Evolutionary conservation across 257 asterid species (phyloP), one percentile per base, ranked within the genome.

Genomic region (Datura wrightii): DNA sequence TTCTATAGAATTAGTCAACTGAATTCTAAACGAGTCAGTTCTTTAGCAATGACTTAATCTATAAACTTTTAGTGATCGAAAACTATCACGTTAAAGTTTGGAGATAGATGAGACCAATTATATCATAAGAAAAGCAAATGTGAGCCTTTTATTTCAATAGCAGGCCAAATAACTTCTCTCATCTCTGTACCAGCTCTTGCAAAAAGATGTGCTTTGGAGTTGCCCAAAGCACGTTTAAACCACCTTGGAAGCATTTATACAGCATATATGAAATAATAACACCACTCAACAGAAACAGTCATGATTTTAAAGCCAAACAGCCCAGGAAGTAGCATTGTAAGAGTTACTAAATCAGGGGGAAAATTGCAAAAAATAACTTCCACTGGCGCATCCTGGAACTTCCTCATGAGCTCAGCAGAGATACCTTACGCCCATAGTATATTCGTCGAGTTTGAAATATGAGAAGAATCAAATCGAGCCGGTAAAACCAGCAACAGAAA

Each of bases 71-170:
- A 24, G 1, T 13, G 58, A 53, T 50, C 4, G 14, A 4, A 53
- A 53, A 53, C 56, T 11, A 52, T 5, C 4, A 52, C 24, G 8
- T 15, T 56, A 24, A 56, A 8, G 62, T 56, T 56, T 56, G 81
- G 55, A 52, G 60, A 71, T 62, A 69, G 74, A 31, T 66, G 82
- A 54, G 82, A 71, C 82, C 14, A 16, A 19, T 70, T 42, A 84
- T 83, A 72, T 36, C 52, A 50, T 53, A 52, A 52, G 53, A 42
- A 36, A 83, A 83, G 52, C 66, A 83, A 3, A 69, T 69, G 69
- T 46, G 39, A 52, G 56, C 46, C 14, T 67, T 83, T 67, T 83
- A 24, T 69, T 83, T n/a, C 0, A n/a, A 7, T n/a, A 7, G 14
- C 31, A 56, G 31, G 31, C 31, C 31, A 24, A 24, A 24, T 24